Base-by-base conservation (phyloP, 1,284 basidiomycete genomes). In the Microbotryum saponariae region DNA sequence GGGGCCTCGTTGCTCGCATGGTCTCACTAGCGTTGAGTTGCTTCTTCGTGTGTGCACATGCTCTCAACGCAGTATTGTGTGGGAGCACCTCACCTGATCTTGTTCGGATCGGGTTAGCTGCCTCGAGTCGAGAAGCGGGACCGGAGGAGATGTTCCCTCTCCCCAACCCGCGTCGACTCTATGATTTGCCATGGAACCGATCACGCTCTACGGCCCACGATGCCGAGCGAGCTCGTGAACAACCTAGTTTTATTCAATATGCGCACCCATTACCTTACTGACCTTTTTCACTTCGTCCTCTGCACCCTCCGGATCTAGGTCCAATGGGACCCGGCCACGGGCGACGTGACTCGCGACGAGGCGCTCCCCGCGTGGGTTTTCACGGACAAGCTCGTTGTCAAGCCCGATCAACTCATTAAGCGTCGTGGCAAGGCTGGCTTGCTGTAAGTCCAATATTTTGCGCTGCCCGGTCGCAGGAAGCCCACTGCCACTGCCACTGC, bases 361-460 rank as follows among this genome's bases (percentile, higher is more conserved):
- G 81, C 84, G 73, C 81, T 91, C 64, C 88, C 88, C 52, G 77
- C 81, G 67, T 91, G 93, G 93, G 89, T 97, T 60, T 86, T 86
- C 80, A 82, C 79, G 73, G 82, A 70, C 56, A 73, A 73, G 68
- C 71, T 73, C 60, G 72, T 73, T 54, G 71, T 65, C 56, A 73
- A 73, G 70, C 72, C 72, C 48, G 96, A 98, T 80, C 93, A 97
- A 80, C 87, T 98, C 77, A 97, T 98, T 84, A 98, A 98, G 82
- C 89, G 94, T 73, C 88, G 96, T 71, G 96, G 96, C 73, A 98
- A 98, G 84, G 91, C 92, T 37, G 94, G 94, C 70, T 83, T 98
- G 29, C 84, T 98, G 65, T 68, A 71, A 74, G 73, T 59, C 27
- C 12, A 16, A 3, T 23, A 16, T n/a, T 16, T 37, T 54, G 6